Evolutionary conservation across 495 filamentous ascomycete genomes (phyloP).

Genomic region (Jackrogersella multiformis): DNA sequence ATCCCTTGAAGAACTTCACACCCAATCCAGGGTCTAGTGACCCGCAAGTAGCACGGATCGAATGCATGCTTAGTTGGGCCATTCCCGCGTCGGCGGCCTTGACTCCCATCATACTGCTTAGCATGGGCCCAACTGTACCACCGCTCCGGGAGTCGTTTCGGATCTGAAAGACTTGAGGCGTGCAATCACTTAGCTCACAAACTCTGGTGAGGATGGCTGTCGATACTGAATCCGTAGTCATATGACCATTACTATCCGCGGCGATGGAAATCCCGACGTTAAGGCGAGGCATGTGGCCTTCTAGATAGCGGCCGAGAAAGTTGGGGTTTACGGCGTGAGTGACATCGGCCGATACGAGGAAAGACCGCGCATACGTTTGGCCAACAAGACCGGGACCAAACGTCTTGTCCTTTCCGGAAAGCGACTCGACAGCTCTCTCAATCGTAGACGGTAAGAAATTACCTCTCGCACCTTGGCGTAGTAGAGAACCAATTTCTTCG

Average conservation of each 20-base stretch:
- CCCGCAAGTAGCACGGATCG: conserved; percentile 89
- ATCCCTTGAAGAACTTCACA: conserved; percentile 86
- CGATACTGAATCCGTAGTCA: conserved; percentile 87
- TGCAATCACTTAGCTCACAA: conserved; percentile 72
- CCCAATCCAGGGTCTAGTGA: conserved; percentile 88
- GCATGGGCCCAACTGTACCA: conserved; percentile 95
- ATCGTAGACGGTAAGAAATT: conserved; percentile 86
- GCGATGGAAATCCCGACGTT: conserved; percentile 88
- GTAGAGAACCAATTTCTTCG: conserved; percentile 90
- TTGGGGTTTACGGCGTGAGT: conserved; percentile 96
- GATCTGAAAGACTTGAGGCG: conserved; percentile 92
- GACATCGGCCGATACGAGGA: conserved; percentile 92
- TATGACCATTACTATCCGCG: conserved; percentile 90
- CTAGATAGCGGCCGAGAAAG: conserved; percentile 80
- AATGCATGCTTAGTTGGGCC: conserved; percentile 94
- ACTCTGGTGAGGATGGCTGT: conserved; percentile 78
- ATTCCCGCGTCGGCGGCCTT: conserved; percentile 90
- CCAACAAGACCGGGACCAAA: conserved; percentile 74
- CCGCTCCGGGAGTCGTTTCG: conserved; percentile 88
- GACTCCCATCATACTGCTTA: conserved; percentile 81
- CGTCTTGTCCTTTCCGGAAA: conserved; percentile 53
- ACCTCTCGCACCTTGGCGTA: conserved; percentile 87
- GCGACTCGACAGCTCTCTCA: conserved; percentile 79
- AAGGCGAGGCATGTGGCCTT: conserved; percentile 85
- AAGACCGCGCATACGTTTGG: conserved; percentile 90